Base-by-base conservation (phyloP, 2,329 filamentous ascomycete species). In the Mollisia scopiformis region DNA sequence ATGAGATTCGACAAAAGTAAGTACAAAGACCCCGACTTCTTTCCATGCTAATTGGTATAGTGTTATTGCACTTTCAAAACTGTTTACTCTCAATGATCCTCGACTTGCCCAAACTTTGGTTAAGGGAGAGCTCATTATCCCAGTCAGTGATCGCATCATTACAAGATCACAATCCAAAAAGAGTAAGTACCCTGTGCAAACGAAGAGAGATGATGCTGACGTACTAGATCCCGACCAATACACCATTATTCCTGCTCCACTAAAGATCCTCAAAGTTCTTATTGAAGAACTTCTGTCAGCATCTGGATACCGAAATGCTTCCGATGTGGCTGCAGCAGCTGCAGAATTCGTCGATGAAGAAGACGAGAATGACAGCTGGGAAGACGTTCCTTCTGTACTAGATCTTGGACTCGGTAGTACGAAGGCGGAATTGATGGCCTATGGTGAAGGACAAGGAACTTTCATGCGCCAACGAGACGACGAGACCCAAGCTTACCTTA, bases 231-330 rank as follows among this genome's bases (percentile, higher is more conserved):
- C 95, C 16, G 93, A 97, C 73, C 88, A 90, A 74, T 98, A 89
- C 79, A 97, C 93, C 6, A 86, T 91, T 62, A 87, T 99, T 61
- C 87, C 93, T 0, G 93, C 93, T 0, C 88, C 92, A 1, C 84
- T 99, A 72, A 99, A 99, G 79, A 97, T 99, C 62, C 79, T 98
- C 76, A 99, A 99, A 80, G 89, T 98, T 3, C 85, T 99, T 8
- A 89, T 98, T 50, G 92, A 97, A 72, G 95, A 99, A 77, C 85
- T 99, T 2, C 82, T 91, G 6, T 92, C 91, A 0, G 92, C 93
- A 1, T 88, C 91, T 4, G 92, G 91, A 25, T 77, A 78, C n/a
- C 77, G 80, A 62, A 79, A 79, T 52, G 83, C 87, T 54, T 80
- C 88, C 1, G 84, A 86, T 43, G 78, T 82, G 2, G 79, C 79